A percentile compares a stretch with the other conserved stretches of the same genome.
phyloP scores from a whole-genome alignment of 139 green algal species.

The Limnomonas spitsbergensis region DNA sequence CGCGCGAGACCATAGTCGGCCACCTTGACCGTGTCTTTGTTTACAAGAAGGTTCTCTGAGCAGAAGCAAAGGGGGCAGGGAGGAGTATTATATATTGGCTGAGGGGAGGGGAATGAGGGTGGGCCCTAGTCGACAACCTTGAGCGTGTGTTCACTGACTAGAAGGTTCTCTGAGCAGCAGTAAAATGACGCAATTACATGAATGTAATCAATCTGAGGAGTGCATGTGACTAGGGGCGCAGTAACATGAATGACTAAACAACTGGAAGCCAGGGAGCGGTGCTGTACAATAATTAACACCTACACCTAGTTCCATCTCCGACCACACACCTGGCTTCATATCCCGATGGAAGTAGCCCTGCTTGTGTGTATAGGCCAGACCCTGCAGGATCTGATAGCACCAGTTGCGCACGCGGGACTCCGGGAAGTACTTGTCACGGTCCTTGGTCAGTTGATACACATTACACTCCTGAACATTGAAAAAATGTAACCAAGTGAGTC shows the following conservation, averaged over 20 bases:
- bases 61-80: neutral
- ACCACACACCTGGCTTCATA: slow-evolving; percentile 82
- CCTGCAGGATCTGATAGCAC: slow-evolving; percentile 87
- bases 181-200: too few relatives aligned
- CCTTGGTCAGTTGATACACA: slow-evolving; percentile 93
- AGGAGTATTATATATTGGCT: too few relatives aligned
- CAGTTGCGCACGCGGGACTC: slow-evolving; percentile 81
- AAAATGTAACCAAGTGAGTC: neutral
- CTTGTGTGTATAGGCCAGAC: slow-evolving; percentile 91
- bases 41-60: slow-evolving; percentile 89
- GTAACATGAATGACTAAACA: too few relatives aligned
- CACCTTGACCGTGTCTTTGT: slow-evolving; percentile 84
- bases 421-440: slow-evolving; percentile 74
- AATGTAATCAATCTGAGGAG: too few relatives aligned
- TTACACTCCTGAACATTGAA: slow-evolving; percentile 77
- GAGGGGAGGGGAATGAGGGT: neutral
- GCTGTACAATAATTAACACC: too few relatives aligned
- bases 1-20: slow-evolving; percentile 94
- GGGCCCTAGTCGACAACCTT: neutral
- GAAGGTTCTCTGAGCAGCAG: too few relatives aligned
- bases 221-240: too few relatives aligned
- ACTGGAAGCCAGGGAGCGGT: too few relatives aligned
- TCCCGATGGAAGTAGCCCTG: slow-evolving; percentile 94
- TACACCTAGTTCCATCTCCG: neutral
- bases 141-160: too few relatives aligned